These are phyloP conservation scores for Cyberlindnera maclurae DNA, from an alignment of 805 yeast species.

Conservation along the genomic window DNA sequence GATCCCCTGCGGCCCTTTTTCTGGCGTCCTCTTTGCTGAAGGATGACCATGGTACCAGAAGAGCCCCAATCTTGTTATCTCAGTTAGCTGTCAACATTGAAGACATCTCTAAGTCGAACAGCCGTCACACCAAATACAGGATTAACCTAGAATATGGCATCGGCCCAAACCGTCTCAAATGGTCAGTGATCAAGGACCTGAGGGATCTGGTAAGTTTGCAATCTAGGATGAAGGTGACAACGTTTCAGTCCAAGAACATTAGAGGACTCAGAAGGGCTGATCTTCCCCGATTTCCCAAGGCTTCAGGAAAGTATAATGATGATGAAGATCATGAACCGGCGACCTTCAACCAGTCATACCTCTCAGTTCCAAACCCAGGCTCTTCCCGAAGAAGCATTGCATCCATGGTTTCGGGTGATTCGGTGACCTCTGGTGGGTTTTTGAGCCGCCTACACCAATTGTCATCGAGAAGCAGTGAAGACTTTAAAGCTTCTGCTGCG, in stretches of 20 bases:
- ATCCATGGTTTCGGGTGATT: neutral
- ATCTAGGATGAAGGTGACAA: constrained; percentile 51
- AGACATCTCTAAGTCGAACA: constrained; percentile 34
- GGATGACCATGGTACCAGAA: constrained; percentile 67
- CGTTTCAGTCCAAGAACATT: constrained; percentile 30
- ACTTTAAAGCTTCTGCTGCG: neutral
- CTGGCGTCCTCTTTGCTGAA: constrained; percentile 67
- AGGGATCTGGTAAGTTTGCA: constrained; percentile 71
- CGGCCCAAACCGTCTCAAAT: constrained; percentile 66
- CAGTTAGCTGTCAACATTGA: constrained; percentile 61
- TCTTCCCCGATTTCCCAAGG: constrained; percentile 33
- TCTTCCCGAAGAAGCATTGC: too few relatives aligned
- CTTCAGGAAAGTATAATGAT: constrained; percentile 1
- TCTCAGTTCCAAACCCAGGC: constrained; percentile 10
- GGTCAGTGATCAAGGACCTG: constrained; percentile 71
- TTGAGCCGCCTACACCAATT: constrained; percentile 13
- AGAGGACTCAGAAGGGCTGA: constrained; percentile 23
- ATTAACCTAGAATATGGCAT: constrained; percentile 88
- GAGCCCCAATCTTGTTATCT: constrained; percentile 78
- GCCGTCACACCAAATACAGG: constrained; percentile 37
- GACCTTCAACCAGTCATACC: constrained; percentile 20
- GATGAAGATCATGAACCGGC: constrained; percentile 2
- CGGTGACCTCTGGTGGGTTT: constrained; percentile 1
- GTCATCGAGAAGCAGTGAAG: constrained; percentile 11
- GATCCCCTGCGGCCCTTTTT: constrained; percentile 67